These are phyloP conservation scores for Amanita jacksonii DNA, from an alignment of 768 basidiomycete genomes.

Conservation along the genomic window DNA sequence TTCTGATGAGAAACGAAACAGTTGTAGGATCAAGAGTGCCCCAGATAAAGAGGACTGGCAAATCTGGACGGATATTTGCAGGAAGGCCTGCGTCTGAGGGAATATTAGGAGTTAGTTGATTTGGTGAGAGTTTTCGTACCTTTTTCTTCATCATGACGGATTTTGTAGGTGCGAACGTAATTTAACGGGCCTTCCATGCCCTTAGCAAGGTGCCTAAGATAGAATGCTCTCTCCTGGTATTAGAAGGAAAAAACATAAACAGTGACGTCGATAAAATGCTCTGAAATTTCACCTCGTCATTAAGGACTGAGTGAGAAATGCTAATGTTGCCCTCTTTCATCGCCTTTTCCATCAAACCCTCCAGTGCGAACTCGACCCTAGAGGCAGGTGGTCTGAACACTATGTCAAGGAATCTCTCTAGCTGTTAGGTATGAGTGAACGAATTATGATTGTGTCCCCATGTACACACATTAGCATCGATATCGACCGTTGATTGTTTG, in stretches of 20 bases:
- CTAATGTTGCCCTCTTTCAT: not conserved
- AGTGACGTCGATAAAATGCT: not conserved
- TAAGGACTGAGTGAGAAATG: conserved; percentile 17
- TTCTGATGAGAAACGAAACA: conserved; percentile 29
- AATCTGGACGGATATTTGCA: conserved; percentile 30
- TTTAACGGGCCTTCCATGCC: conserved; percentile 68
- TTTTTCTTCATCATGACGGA: conserved; percentile 59
- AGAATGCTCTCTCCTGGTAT: conserved; percentile 47
- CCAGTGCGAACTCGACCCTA: conserved; percentile 13
- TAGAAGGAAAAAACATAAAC: not conserved
- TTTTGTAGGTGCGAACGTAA: conserved; percentile 57
- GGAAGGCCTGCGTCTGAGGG: conserved; percentile 33
- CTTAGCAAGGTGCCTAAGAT: conserved; percentile 33
- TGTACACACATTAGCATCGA: conserved; percentile 45
- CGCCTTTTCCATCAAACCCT: not conserved
- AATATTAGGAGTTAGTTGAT: not conserved
- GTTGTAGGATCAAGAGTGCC: conserved; percentile 47
- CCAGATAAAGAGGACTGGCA: conserved; percentile 54
- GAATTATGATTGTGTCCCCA: not conserved
- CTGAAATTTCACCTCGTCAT: conserved; percentile 16
- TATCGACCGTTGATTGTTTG: conserved; percentile 37
- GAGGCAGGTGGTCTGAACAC: conserved; percentile 17
- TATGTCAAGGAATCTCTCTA: conserved; percentile 26
- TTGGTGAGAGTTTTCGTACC: conserved; percentile 17
- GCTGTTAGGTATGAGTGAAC: conserved; percentile 17